Percentiles rank a stretch among this genome's conserved stretches.
Evolutionary conservation across 1,284 basidiomycete genomes (phyloP).

Genomic region (Leccinum huronense): DNA sequence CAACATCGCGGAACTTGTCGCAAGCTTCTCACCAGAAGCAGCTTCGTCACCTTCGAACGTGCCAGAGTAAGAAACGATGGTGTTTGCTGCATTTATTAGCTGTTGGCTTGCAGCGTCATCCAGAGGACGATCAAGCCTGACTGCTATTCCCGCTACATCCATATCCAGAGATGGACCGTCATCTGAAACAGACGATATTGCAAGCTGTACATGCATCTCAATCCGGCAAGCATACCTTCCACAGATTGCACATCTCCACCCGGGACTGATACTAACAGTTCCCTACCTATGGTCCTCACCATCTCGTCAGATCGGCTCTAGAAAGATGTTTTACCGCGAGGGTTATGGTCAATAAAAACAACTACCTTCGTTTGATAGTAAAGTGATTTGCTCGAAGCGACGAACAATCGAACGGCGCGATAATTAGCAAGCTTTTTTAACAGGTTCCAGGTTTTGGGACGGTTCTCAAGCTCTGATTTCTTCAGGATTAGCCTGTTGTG

Average conservation of each 20-base stretch:
- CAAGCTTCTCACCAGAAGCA: slow-evolving; percentile 1
- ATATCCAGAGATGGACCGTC: slow-evolving; percentile 1
- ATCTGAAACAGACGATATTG: not conserved
- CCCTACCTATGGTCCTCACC: slow-evolving; percentile 3
- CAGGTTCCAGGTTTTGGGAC: slow-evolving; percentile 5
- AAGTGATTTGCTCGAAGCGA: slow-evolving; percentile 1
- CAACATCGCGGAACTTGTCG: not conserved
- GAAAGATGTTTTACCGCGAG: not conserved
- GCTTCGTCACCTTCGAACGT: not conserved
- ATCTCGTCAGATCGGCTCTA: slow-evolving; percentile 15
- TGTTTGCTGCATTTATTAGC: slow-evolving; percentile 1
- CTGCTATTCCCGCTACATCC: slow-evolving; percentile 5
- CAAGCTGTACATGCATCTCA: not conserved
- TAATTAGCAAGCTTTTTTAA: slow-evolving; percentile 5
- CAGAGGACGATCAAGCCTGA: slow-evolving; percentile 13
- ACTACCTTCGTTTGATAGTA: slow-evolving; percentile 10
- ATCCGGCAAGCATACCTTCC: slow-evolving; percentile 1
- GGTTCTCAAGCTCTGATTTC: not conserved
- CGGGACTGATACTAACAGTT: slow-evolving; percentile 11
- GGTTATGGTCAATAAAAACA: not conserved
- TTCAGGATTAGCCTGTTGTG: slow-evolving; percentile 1
- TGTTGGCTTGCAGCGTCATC: slow-evolving; percentile 11
- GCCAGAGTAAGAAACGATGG: slow-evolving; percentile 1
- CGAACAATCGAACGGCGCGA: slow-evolving; percentile 4
- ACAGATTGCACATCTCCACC: slow-evolving; percentile 1